Evolutionary conservation across 2,329 filamentous ascomycete species (phyloP), one percentile per base, ranked within the genome.

Genomic region (Cryphonectria carpinicola): DNA sequence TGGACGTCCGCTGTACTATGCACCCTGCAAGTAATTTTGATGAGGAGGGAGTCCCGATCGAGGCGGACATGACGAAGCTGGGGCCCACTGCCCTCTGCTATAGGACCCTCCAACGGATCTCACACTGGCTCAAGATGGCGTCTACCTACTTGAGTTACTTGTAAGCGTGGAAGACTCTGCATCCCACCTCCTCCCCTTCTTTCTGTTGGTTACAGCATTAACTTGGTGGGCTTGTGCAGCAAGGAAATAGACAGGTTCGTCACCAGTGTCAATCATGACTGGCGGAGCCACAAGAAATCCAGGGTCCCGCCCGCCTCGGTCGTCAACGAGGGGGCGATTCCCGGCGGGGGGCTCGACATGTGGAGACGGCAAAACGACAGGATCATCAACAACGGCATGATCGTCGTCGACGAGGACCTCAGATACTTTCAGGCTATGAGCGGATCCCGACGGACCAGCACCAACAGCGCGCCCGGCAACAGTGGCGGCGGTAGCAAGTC

Each of bases 1-100:
- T 93, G 89, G 91, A 93, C 74, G 82, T 82, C 1, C 80, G 86
- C 14, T 80, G 82, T 3, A 86, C 87, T 76, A 86, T 92, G 81
- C 77, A 82, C 7, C 75, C 75, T 64, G 74, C 81, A 1, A 75
- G 75, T 60, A 73, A 81, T 2, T 81, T 84, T 28, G 82, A 79
- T 56, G 77, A 81, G 37, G 71, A 76, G 46, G 69, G 68, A 7
- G 72, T 72, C 0, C 75, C 77, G 54, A 67, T 73, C 4, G 75
- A 74, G 10, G 62, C 66, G 4, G 79, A 80, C 39, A 74, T 80
- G n/a, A 79, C 79, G 11, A 79, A 77, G 52, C 77, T 76, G 25
- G 83, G 82, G 0, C 80, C 85, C 0, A 86, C 86, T 0, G 82
- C 82, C 1, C 79, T 86, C 61, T 82, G 87, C 0, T 82, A 84